Percentiles rank a stretch among this genome's conserved stretches.
Evolutionary conservation across 257 asterid genomes (phyloP).

Genomic region (Rehmannia glutinosa): DNA sequence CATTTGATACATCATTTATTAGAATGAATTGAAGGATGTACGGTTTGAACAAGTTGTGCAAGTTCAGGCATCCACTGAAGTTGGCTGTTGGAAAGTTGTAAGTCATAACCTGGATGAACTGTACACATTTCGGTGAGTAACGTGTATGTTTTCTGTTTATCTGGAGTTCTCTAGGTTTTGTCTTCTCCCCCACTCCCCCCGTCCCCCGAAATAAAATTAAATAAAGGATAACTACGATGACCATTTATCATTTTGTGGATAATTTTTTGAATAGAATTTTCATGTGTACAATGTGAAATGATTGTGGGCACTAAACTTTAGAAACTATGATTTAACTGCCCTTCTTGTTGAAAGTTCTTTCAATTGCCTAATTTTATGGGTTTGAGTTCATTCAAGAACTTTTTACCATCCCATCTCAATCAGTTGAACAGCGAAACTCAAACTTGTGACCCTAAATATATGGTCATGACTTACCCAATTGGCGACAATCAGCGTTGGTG

Average conservation of each 20-base stretch:
- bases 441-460: no score
- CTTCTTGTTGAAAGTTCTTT: no score
- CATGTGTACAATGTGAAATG: no score
- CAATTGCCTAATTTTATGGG: no score
- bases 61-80: slow-evolving; percentile 36
- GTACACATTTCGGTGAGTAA: slow-evolving; percentile 35
- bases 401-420: no score
- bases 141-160: not conserved
- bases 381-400: no score
- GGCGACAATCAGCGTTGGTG: not conserved
- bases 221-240: not conserved
- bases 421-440: no score
- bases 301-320: no score
- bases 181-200: not conserved
- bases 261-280: no score
- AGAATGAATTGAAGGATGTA: slow-evolving; percentile 27
- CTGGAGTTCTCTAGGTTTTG: not conserved
- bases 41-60: slow-evolving; percentile 29
- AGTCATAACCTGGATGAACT: slow-evolving; percentile 17
- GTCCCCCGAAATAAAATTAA: not conserved
- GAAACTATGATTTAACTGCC: no score
- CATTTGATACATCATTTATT: slow-evolving; percentile 14
- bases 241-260: not conserved
- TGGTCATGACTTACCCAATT: not conserved
- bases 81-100: slow-evolving; percentile 40